Evolutionary conservation across 441 rosid genomes (phyloP).

Genomic region (Pelargonium australe): DNA sequence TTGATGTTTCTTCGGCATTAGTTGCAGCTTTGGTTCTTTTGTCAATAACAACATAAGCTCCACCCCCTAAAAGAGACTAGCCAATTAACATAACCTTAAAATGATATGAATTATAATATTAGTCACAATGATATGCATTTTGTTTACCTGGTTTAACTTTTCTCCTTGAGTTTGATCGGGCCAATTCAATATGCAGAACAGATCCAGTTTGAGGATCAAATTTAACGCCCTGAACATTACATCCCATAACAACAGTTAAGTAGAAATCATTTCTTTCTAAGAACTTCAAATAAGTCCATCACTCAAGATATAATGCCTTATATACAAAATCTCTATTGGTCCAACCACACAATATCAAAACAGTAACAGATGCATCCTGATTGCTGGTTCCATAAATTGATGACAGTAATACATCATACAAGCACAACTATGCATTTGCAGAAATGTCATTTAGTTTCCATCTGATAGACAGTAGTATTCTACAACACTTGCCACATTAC

Average conservation of each 20-base stretch:
- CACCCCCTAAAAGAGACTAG: slow-evolving; percentile 39
- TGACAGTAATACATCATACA: no score
- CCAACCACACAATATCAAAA: neutral
- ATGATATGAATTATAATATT: no score
- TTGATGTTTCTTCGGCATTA: slow-evolving; percentile 44
- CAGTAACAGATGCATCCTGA: no score
- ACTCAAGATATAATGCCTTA: neutral
- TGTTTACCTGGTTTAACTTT: slow-evolving; percentile 57
- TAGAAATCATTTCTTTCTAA: slow-evolving; percentile 5
- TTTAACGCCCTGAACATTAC: slow-evolving; percentile 55
- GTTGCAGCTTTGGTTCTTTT: slow-evolving; percentile 42
- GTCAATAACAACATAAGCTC: slow-evolving; percentile 77
- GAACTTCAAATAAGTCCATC: slow-evolving; percentile 12
- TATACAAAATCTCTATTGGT: neutral
- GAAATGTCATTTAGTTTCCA: no score
- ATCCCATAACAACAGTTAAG: slow-evolving; percentile 15
- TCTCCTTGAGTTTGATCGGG: slow-evolving; percentile 77
- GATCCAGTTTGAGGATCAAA: slow-evolving; percentile 82
- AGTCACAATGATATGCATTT: neutral
- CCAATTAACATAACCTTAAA: neutral
- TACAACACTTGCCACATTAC: no score
- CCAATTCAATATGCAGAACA: slow-evolving; percentile 66
- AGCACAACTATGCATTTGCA: no score
- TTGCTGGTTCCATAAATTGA: no score
- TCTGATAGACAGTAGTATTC: no score